Evolutionary conservation across 352 stramenopile genomes (phyloP), one percentile per base, ranked within the genome.

Genomic region (Phytopythium boreale): DNA sequence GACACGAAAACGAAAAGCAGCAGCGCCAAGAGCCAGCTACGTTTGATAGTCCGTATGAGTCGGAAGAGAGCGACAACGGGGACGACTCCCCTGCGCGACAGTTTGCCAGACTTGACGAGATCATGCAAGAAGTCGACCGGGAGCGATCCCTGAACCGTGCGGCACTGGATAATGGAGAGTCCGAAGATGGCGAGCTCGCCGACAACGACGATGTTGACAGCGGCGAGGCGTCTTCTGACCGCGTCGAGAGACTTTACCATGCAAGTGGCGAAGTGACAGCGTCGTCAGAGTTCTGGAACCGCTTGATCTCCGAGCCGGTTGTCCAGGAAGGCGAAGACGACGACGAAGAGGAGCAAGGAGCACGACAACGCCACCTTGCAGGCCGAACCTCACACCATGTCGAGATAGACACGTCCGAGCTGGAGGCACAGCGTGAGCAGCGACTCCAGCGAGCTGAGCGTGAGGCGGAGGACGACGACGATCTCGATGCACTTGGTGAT

Each of bases 221-320:
- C 2, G 43, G 66, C 9, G 61, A 55, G 14, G 10, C 39, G 15
- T n/a, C 26, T 19, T 39, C 43, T 11, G 61, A 64, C 22, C 50
- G 68, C 4, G 20, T 37, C 0, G 49, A 57, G 17, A 50, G 62
- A 12, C 14, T 68, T 51, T 31, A 63, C 4, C 9, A 44, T 59
- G 2, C 37, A 41, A 46, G 49, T 59, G 39, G 52, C 59, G 47
- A 61, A 19, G 65, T 61, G 7, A 65, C 59, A 37, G 72, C 66
- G 29, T 79, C 62, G 14, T 31, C 27, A 53, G 36, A 56, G 19
- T 79, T 72, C 26, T 79, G 72, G 72, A 66, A 79, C 49, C 52
- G 69, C 2, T 24, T 76, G 47, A 60, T 79, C 3, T 66, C 61
- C 20, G 52, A 71, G 14, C 17, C 49, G 10, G 10, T 11, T 4